These are phyloP conservation scores for Ustilago cynodontis DNA, from an alignment of 1,284 basidiomycete genomes.

Conservation along the genomic window DNA sequence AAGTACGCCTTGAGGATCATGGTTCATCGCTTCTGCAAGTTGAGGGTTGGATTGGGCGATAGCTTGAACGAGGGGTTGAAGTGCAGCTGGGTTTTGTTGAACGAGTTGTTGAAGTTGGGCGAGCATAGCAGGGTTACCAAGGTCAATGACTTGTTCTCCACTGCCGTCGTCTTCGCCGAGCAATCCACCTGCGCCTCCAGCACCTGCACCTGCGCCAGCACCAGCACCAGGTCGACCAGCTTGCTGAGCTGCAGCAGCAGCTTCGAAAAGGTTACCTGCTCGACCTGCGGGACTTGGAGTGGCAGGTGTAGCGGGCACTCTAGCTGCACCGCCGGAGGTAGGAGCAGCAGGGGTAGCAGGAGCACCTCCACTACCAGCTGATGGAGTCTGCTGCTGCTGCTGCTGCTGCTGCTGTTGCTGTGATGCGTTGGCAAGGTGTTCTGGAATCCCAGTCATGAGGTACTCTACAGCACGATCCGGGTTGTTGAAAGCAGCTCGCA, in stretches of 20 bases:
- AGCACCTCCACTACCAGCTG: constrained; percentile 80
- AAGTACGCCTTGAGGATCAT: constrained; percentile 67
- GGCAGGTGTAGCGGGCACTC: constrained; percentile 57
- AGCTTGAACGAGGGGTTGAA: constrained; percentile 67
- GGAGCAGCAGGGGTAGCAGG: constrained; percentile 73
- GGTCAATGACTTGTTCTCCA: constrained; percentile 64
- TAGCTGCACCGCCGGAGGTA: constrained; percentile 69
- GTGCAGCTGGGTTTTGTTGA: constrained; percentile 67
- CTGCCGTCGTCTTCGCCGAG: constrained; percentile 62
- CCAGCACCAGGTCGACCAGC: constrained; percentile 42
- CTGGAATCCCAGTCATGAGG: constrained; percentile 78
- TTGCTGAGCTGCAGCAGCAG: constrained; percentile 67
- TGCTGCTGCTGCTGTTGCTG: constrained; percentile 53
- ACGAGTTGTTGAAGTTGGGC: constrained; percentile 65
- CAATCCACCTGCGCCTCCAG: constrained; percentile 38
- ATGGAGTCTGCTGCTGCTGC: constrained; percentile 67
- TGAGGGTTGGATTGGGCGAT: constrained; percentile 68
- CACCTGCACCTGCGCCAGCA: constrained; percentile 36
- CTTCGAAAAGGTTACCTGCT: constrained; percentile 71
- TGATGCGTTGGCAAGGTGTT: constrained; percentile 54
- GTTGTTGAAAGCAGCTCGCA: constrained; percentile 97
- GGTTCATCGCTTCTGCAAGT: constrained; percentile 65
- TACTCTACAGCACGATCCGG: constrained; percentile 98
- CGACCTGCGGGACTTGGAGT: constrained; percentile 48
- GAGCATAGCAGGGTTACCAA: constrained; percentile 68